phyloP scores from a whole-genome alignment of 176 grass and related monocot genomes.

The Thinopyrum elongatum region DNA sequence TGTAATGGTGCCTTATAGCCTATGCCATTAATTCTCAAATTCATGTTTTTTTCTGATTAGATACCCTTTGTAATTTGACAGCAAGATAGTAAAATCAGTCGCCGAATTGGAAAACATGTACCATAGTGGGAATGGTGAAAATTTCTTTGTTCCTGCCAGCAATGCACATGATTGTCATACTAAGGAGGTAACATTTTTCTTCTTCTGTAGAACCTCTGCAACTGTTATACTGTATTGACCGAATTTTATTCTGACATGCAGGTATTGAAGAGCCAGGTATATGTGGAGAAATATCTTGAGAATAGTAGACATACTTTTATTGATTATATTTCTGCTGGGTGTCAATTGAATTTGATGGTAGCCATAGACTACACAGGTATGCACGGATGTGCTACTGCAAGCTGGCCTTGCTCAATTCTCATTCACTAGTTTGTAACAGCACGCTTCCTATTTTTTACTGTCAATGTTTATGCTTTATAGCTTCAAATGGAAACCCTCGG shows the following conservation, averaged over 20 bases:
- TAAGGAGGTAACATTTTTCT: slow-evolving; percentile 69
- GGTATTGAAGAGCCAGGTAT: slow-evolving; percentile 84
- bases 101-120: slow-evolving; percentile 79
- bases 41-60: slow-evolving; percentile 56
- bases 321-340: slow-evolving; percentile 88
- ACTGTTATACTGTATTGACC: neutral
- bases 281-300: slow-evolving; percentile 78
- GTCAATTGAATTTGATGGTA: slow-evolving; percentile 91
- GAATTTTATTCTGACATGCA: slow-evolving; percentile 37
- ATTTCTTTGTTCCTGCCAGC: slow-evolving; percentile 74
- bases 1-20: slow-evolving; percentile 32
- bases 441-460: slow-evolving; percentile 13
- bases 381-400: slow-evolving; percentile 13
- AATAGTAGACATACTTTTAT: slow-evolving; percentile 81
- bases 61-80: slow-evolving; percentile 63
- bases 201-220: slow-evolving; percentile 18
- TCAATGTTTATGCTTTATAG: slow-evolving; percentile 46
- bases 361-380: slow-evolving; percentile 98
- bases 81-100: slow-evolving; percentile 91
- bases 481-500: slow-evolving; percentile 98
- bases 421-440: neutral
- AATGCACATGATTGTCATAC: slow-evolving; percentile 64
- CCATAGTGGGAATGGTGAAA: slow-evolving; percentile 59
- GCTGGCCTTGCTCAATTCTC: slow-evolving; percentile 14
- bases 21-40: slow-evolving; percentile 37